Evolutionary conservation across 768 basidiomycete species (phyloP), one percentile per base, ranked within the genome.

Genomic region (Mycena rebaudengoi): DNA sequence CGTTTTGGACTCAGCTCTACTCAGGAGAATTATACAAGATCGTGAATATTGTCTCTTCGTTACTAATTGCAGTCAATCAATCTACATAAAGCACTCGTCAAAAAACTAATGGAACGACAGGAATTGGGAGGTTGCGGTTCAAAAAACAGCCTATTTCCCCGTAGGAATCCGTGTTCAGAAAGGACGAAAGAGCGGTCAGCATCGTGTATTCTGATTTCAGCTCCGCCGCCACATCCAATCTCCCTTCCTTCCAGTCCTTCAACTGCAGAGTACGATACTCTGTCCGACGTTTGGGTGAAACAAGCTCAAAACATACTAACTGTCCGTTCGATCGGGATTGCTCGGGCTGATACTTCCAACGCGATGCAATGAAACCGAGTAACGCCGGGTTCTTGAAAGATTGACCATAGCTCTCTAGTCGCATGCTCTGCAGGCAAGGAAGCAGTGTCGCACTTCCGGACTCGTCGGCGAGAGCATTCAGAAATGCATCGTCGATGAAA

Each of bases 321-420:
- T 54, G 28, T 41, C 60, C 51, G 28, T n/a, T n/a, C n/a, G 28
- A 26, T 32, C 12, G 44, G 50, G 43, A 46, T 43, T 44, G 39
- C 53, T 25, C n/a, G 60, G 23, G 18, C 41, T 60, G 55, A 46
- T 61, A 64, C 13, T 62, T 70, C 71, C 74, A 71, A 33, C 80
- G 73, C 37, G 80, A 80, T 21, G 75, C 64, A 20, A 83, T 64
- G 44, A 82, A 69, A 3, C 73, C 68, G 28, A 76, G 45, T 13
- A 82, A 53, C 8, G 50, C 60, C 6, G 50, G 21, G 45, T 71
- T 60, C n/a, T 68, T 70, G 63, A 74, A 76, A 2, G 55, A 64
- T 26, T 70, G 73, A n/a, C 82, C 81, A 51, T 73, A 69, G 55
- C 78, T 79, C 51, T 80, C 73, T 7, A 83, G 41, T 54, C 70